Evolutionary conservation across 1,139 yeast genomes (phyloP).

Genomic region (Hansenula lynferdii): DNA sequence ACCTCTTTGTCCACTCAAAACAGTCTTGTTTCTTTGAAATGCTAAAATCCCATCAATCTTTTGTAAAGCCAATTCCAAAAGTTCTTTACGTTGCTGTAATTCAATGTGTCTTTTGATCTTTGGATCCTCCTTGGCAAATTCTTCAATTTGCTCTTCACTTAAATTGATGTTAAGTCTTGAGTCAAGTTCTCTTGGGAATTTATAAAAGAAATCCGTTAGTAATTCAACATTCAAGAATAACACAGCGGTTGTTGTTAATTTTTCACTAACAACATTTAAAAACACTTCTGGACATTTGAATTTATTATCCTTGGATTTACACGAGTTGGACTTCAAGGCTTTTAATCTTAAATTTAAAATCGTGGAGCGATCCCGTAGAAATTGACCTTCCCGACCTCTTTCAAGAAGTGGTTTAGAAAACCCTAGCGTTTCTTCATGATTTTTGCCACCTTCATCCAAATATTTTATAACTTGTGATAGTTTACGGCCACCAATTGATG

Average conservation of each 20-base stretch:
- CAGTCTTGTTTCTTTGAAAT: conserved; percentile 43
- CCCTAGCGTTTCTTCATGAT: conserved; percentile 59
- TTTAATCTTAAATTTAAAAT: conserved; percentile 71
- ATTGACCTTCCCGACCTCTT: conserved; percentile 82
- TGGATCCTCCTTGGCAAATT: conserved; percentile 93
- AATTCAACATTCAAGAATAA: conserved; percentile 90
- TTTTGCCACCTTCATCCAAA: conserved; percentile 37
- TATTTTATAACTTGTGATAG: conserved; percentile 78
- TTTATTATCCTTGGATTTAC: conserved; percentile 75
- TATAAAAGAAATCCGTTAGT: conserved; percentile 90
- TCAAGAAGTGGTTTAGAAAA: conserved; percentile 68
- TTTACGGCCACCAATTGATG: conserved; percentile 77
- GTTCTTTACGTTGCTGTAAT: conserved; percentile 86
- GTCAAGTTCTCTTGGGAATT: conserved; percentile 93
- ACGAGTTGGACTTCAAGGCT: conserved; percentile 69
- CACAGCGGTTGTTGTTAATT: conserved; percentile 88
- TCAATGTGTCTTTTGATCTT: conserved; percentile 87
- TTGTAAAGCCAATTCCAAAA: conserved; percentile 74
- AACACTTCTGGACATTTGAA: conserved; percentile 94
- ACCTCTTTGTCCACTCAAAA: neutral
- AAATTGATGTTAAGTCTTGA: conserved; percentile 56
- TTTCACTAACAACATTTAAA: conserved; percentile 87
- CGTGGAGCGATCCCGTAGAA: conserved; percentile 70
- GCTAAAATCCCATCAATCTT: conserved; percentile 89
- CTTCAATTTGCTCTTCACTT: conserved; percentile 73